Conservation (phyloP, 2,329 filamentous ascomycete species). For the Hymenoscyphus repandus region DNA sequence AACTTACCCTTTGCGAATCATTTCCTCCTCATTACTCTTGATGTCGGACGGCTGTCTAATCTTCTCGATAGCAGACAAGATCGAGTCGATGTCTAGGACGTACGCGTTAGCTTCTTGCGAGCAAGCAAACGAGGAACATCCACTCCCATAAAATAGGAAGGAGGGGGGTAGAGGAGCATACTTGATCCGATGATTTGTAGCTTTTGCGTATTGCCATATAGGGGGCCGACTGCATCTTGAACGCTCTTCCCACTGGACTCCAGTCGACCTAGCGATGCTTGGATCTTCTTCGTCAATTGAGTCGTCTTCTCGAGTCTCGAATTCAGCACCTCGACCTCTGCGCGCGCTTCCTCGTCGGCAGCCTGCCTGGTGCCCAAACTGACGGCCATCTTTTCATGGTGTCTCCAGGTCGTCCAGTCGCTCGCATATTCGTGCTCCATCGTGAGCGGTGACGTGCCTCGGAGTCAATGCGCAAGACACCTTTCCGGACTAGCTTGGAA, state of each 20-base stretch:
- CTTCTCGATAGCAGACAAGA: constrained; percentile 81
- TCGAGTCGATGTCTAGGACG: constrained; percentile 69
- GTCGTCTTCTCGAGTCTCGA: constrained; percentile 85
- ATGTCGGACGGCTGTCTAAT: constrained; percentile 88
- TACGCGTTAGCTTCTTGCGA: constrained; percentile 12
- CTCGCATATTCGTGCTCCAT: constrained; percentile 1
- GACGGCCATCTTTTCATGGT: constrained; percentile 28
- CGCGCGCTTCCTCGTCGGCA: constrained; percentile 59
- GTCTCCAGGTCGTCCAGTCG: constrained; percentile 16
- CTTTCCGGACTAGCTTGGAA: background rate
- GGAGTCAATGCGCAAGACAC: too few species aligned
- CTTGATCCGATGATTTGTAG: constrained; percentile 83
- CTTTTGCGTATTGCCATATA: constrained; percentile 86
- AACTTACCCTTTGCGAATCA: constrained; percentile 71
- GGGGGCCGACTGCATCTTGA: constrained; percentile 83
- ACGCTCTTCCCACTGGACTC: constrained; percentile 88
- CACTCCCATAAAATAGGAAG: background rate
- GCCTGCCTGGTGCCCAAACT: constrained; percentile 27
- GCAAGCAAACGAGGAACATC: too few species aligned
- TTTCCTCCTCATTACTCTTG: constrained; percentile 84
- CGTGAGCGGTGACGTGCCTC: background rate
- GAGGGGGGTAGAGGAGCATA: constrained; percentile 35
- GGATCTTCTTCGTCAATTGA: constrained; percentile 90
- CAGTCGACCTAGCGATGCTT: constrained; percentile 76
- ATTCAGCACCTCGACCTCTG: constrained; percentile 66